A percentile compares a stretch with the other conserved stretches of the same genome.
phyloP scores from a whole-genome alignment of 306 rosid species.

The Vicia faba region DNA sequence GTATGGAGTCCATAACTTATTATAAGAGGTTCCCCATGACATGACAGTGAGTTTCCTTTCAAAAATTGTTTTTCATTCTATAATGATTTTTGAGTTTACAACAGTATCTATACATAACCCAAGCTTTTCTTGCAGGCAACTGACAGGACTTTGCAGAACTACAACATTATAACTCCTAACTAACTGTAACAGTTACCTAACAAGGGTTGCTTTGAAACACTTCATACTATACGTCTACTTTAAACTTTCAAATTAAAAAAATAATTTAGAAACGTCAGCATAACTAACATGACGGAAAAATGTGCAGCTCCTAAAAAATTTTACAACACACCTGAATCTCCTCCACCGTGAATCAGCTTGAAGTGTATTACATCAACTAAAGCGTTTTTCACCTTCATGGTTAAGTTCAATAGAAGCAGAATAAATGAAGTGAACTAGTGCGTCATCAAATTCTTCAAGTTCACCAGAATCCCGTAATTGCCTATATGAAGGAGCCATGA shows the following conservation, averaged over 20 bases:
- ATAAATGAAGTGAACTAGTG: slow-evolving; percentile 59
- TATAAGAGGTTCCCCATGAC: neutral
- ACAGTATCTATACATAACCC: slow-evolving; percentile 21
- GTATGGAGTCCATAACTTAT: neutral
- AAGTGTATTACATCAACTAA: slow-evolving; percentile 35
- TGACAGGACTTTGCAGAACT: neutral
- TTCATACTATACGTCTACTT: neutral
- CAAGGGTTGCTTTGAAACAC: neutral
- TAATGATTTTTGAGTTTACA: slow-evolving; percentile 15
- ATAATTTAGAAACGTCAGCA: neutral
- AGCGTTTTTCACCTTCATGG: slow-evolving; percentile 48
- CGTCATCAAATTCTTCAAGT: slow-evolving; percentile 70
- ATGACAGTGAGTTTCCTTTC: neutral
- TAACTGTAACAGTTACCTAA: too few species aligned
- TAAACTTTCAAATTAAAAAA: slow-evolving; percentile 15
- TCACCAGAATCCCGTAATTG: slow-evolving; percentile 74
- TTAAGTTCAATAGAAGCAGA: slow-evolving; percentile 65
- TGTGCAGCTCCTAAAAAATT: neutral
- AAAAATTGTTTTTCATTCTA: neutral
- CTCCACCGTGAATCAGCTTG: slow-evolving; percentile 17
- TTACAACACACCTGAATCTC: slow-evolving; percentile 20
- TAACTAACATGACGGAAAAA: slow-evolving; percentile 12
- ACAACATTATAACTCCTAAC: slow-evolving; percentile 1
- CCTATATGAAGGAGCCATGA: slow-evolving; percentile 66
- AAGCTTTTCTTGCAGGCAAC: neutral